Percentiles rank a stretch among this genome's conserved stretches.
Evolutionary conservation across 208 protist species (phyloP).

Genomic region (Trypanosoma lewisi): DNA sequence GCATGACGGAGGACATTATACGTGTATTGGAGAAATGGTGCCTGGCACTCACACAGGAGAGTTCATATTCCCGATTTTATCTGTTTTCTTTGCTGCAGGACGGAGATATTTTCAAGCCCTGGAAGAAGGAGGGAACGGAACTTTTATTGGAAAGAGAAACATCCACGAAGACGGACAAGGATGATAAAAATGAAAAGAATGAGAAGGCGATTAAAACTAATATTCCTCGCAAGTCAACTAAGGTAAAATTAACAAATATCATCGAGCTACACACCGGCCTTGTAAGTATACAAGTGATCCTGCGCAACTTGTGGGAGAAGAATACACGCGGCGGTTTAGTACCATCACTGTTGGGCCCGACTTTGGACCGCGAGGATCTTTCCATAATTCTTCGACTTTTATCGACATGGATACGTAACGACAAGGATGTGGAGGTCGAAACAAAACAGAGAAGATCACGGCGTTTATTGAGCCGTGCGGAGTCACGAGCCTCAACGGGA

Average conservation of each 20-base stretch:
- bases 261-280: conserved; percentile 28
- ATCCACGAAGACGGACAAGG: not conserved
- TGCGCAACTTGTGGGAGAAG: not conserved
- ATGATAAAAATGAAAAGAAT: too few relatives aligned
- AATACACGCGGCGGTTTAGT: conserved; percentile 1
- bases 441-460: not conserved
- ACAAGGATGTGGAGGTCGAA: not conserved
- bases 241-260: conserved; percentile 10
- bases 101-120: conserved; percentile 8
- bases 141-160: conserved; percentile 7
- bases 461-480: not conserved
- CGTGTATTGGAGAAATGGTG: conserved; percentile 16
- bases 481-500: not conserved
- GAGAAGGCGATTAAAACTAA: not conserved
- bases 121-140: conserved; percentile 18
- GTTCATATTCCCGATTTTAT: conserved; percentile 4
- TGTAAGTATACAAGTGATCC: not conserved
- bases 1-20: too few relatives aligned
- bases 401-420: not conserved
- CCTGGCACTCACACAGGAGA: conserved; percentile 6
- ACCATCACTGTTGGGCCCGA: not conserved
- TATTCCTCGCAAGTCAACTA: not conserved
- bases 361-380: conserved; percentile 21
- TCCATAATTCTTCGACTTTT: conserved; percentile 19
- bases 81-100: conserved; percentile 17